Conservation (phyloP, 805 yeast species). For the Scheffersomyces lignosus region DNA sequence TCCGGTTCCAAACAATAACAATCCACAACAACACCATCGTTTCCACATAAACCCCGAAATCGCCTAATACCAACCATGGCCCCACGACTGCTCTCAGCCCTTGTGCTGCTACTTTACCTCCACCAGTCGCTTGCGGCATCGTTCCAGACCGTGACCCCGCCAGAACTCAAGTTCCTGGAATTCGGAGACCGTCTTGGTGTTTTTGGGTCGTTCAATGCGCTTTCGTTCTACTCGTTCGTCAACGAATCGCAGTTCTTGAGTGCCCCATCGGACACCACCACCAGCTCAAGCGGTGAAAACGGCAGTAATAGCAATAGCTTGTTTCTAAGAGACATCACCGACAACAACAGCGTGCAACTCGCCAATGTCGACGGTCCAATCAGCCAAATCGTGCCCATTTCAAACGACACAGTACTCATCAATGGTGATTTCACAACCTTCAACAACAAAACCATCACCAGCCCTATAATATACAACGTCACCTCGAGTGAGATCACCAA, state of each 20-base stretch:
- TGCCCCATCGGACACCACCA: conserved; percentile 3
- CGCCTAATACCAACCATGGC: too few relatives aligned
- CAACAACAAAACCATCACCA: conserved; percentile 21
- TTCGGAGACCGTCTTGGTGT: conserved; percentile 33
- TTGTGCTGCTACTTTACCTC: background rate
- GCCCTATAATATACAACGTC: conserved; percentile 39
- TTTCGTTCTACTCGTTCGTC: conserved; percentile 26
- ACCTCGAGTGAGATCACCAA: conserved; percentile 22
- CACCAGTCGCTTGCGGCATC: background rate
- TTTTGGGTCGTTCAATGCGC: conserved; percentile 29
- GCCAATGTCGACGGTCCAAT: conserved; percentile 35
- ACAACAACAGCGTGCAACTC: conserved; percentile 16
- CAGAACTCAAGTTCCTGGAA: conserved; percentile 21
- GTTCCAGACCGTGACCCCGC: conserved; percentile 9
- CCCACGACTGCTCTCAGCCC: too few relatives aligned
- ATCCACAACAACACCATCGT: too few relatives aligned
- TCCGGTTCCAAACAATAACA: too few relatives aligned
- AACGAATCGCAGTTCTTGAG: conserved; percentile 25
- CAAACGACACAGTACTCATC: conserved; percentile 29
- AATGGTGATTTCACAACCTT: conserved; percentile 38
- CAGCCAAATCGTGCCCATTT: conserved; percentile 23
- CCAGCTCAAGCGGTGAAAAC: background rate
- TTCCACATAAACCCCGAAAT: too few relatives aligned
- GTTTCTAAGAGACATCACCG: conserved; percentile 21
- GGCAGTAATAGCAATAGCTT: conserved; percentile 12